Conservation (phyloP, 768 basidiomycete species). For the Pisolithus albus region DNA sequence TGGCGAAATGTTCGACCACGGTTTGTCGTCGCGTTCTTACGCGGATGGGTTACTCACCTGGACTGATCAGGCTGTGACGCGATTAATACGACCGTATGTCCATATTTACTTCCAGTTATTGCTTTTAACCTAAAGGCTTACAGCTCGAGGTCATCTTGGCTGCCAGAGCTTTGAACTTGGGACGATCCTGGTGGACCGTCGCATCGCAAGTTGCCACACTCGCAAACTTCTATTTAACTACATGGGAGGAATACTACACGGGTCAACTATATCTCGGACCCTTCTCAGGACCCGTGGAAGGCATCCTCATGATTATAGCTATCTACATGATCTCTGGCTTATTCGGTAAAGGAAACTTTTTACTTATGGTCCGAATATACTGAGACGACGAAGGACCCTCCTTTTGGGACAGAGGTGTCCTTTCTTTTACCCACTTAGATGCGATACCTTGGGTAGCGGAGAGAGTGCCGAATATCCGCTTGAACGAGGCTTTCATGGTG, state of each 20-base stretch:
- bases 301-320: constrained; percentile 76
- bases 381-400: constrained; percentile 47
- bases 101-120: not conserved
- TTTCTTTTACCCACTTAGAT: constrained; percentile 52
- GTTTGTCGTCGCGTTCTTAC: constrained; percentile 31
- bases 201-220: constrained; percentile 68
- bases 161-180: constrained; percentile 81
- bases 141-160: constrained; percentile 85
- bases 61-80: constrained; percentile 72
- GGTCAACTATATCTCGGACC: constrained; percentile 86
- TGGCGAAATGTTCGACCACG: constrained; percentile 98
- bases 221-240: constrained; percentile 67
- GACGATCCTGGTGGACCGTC: constrained; percentile 96
- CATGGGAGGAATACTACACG: constrained; percentile 86
- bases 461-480: constrained; percentile 54
- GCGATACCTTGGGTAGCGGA: constrained; percentile 40
- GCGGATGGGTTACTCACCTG: not conserved
- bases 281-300: constrained; percentile 95
- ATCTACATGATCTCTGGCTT: constrained; percentile 78
- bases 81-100: constrained; percentile 81
- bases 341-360: constrained; percentile 41
- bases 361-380: not conserved
- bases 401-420: constrained; percentile 73
- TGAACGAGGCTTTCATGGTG: constrained; percentile 87
- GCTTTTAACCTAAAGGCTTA: not conserved